Percentiles rank a stretch among this genome's conserved stretches.
Evolutionary conservation across 2,329 filamentous ascomycete genomes (phyloP).

Genomic region (Ophiocordyceps robertsii): DNA sequence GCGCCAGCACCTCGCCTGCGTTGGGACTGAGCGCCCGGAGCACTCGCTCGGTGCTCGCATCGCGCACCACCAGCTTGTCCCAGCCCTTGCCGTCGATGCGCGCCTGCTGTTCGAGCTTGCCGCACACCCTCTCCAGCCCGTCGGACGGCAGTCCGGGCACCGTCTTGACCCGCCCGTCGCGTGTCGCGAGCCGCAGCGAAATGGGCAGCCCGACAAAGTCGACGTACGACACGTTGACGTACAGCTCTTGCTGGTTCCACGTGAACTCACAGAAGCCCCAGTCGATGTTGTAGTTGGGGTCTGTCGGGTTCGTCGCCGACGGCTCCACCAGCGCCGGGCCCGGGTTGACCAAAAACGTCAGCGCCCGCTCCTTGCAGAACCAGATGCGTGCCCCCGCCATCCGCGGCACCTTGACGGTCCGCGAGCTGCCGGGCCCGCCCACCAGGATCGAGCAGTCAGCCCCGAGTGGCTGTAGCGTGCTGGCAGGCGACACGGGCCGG

Average conservation of each 20-base stretch:
- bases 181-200: conserved; percentile 37
- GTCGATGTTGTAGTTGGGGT: conserved; percentile 45
- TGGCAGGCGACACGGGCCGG: conserved; percentile 45
- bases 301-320: conserved; percentile 50
- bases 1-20: conserved; percentile 29
- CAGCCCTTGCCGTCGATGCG: conserved; percentile 33
- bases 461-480: conserved; percentile 34
- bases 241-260: conserved; percentile 47
- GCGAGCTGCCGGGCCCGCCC: conserved; percentile 45
- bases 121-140: conserved; percentile 32
- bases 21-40: conserved; percentile 42
- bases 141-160: conserved; percentile 35
- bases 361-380: conserved; percentile 46
- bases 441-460: conserved; percentile 50
- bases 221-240: conserved; percentile 59
- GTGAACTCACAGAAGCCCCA: conserved; percentile 63
- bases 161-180: conserved; percentile 25
- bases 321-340: conserved; percentile 64
- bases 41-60: conserved; percentile 18
- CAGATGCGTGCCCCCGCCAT: conserved; percentile 60
- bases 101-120: conserved; percentile 30
- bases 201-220: conserved; percentile 62
- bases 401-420: conserved; percentile 51
- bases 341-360: conserved; percentile 59
- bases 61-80: conserved; percentile 35